Conservation (phyloP, 179 eudicot species). For the Gypsophila paniculata region DNA sequence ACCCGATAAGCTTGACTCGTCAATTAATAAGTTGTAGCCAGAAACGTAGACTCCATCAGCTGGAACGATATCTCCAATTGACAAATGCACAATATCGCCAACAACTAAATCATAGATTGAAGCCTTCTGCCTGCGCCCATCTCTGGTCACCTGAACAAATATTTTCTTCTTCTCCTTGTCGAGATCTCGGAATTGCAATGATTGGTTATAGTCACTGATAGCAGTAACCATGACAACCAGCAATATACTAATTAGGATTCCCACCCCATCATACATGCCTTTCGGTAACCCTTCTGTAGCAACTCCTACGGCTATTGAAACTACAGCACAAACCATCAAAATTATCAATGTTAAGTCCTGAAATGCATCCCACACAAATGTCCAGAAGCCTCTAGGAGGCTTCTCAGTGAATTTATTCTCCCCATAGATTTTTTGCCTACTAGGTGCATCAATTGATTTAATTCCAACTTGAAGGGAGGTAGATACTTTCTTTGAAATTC, state of each 20-base stretch:
- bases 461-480: constrained; percentile 61
- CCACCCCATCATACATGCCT: constrained; percentile 81
- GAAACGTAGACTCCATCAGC: constrained; percentile 79
- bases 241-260: constrained; percentile 67
- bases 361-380: constrained; percentile 85
- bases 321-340: constrained; percentile 85
- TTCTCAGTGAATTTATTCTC: constrained; percentile 63
- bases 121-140: constrained; percentile 60
- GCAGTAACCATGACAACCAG: constrained; percentile 83
- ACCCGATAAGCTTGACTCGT: constrained; percentile 84
- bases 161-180: constrained; percentile 92
- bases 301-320: constrained; percentile 75
- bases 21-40: constrained; percentile 73
- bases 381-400: constrained; percentile 74
- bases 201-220: constrained; percentile 77
- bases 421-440: constrained; percentile 62
- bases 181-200: constrained; percentile 75
- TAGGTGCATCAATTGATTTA: constrained; percentile 38
- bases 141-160: constrained; percentile 69
- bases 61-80: constrained; percentile 82
- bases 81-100: constrained; percentile 72
- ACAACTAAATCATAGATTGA: constrained; percentile 78
- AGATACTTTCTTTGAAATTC: constrained; percentile 51
- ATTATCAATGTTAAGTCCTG: constrained; percentile 86
- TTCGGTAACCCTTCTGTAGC: constrained; percentile 82